These are phyloP conservation scores for Austroboletus rostrupii DNA, from an alignment of 1,284 basidiomycete species.

Conservation along the genomic window DNA sequence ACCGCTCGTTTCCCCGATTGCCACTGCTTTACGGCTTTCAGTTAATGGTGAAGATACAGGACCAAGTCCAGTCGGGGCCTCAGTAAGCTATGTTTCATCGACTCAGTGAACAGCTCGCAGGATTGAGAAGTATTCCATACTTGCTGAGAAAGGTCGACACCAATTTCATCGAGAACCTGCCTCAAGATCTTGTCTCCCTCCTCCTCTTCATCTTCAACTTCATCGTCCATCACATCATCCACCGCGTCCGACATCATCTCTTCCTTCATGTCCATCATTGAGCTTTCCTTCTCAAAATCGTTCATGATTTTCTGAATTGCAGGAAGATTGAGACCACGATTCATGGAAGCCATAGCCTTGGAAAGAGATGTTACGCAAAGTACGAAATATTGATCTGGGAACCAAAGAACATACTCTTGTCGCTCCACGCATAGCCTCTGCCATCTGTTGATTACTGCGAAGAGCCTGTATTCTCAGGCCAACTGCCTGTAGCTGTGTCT, in stretches of 20 bases:
- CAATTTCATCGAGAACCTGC: conserved; percentile 97
- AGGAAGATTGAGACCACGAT: conserved; percentile 91
- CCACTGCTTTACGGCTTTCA: conserved; percentile 72
- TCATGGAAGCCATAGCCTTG: conserved; percentile 98
- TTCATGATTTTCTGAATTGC: conserved; percentile 95
- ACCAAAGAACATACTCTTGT: conserved; percentile 66
- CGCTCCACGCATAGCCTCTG: conserved; percentile 97
- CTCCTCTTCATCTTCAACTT: conserved; percentile 89
- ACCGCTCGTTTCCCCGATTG: conserved; percentile 63
- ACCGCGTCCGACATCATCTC: conserved; percentile 99
- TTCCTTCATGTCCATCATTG: conserved; percentile 99
- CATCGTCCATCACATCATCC: conserved; percentile 97
- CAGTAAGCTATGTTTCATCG: conserved; percentile 60
- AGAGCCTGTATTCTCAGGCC: conserved; percentile 94
- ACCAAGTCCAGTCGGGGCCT: conserved; percentile 70
- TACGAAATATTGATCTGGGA: neutral
- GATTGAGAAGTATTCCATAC: conserved; percentile 40
- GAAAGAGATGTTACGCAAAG: conserved; percentile 1
- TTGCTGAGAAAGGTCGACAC: conserved; percentile 88
- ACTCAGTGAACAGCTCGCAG: conserved; percentile 5
- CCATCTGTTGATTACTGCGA: conserved; percentile 98
- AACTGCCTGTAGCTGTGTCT: conserved; percentile 96
- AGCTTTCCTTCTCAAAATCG: conserved; percentile 96
- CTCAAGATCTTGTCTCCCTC: conserved; percentile 96
- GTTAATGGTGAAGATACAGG: conserved; percentile 59